phyloP scores from a whole-genome alignment of 371 early-diverging fungal species.

The Mycotypha africana region DNA sequence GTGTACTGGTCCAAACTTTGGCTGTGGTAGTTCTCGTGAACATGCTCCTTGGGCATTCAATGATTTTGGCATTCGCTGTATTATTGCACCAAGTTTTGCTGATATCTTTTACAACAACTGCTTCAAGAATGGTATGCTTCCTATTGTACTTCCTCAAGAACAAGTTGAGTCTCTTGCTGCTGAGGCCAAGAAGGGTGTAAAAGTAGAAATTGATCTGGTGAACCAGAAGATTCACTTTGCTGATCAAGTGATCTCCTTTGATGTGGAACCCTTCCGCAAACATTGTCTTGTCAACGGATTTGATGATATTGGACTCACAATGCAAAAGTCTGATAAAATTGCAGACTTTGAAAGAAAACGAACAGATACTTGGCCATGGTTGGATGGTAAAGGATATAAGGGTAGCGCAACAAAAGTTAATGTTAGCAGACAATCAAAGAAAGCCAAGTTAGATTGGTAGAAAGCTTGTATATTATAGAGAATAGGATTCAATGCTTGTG shows the following conservation, averaged over 20 bases:
- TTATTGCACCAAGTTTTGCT: slow-evolving; percentile 64
- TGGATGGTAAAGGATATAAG: slow-evolving; percentile 50
- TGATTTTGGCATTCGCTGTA: slow-evolving; percentile 67
- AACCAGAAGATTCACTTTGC: slow-evolving; percentile 39
- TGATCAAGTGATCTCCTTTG: slow-evolving; percentile 40
- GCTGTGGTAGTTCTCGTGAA: slow-evolving; percentile 68
- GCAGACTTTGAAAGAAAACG: slow-evolving; percentile 48
- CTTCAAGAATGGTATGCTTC: slow-evolving; percentile 71
- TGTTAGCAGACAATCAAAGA: slow-evolving; percentile 11
- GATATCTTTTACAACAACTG: slow-evolving; percentile 72
- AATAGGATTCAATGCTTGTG: too few relatives aligned
- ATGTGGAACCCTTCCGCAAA: slow-evolving; percentile 55
- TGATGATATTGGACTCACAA: slow-evolving; percentile 68
- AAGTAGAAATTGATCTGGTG: slow-evolving; percentile 53
- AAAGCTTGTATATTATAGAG: neutral
- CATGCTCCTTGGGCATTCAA: slow-evolving; percentile 74
- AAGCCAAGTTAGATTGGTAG: slow-evolving; percentile 47
- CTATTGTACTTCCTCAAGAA: slow-evolving; percentile 38
- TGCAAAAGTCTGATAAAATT: slow-evolving; percentile 56
- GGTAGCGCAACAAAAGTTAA: slow-evolving; percentile 33
- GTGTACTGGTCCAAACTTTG: slow-evolving; percentile 63
- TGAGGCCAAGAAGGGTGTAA: slow-evolving; percentile 38
- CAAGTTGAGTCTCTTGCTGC: slow-evolving; percentile 36
- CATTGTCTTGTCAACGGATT: slow-evolving; percentile 62
- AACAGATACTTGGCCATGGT: slow-evolving; percentile 54